Percentiles rank a stretch among this genome's conserved stretches.
These are phyloP conservation scores for Chaetomidium leptoderma DNA, from an alignment of 495 filamentous ascomycete species.

Conservation along the genomic window DNA sequence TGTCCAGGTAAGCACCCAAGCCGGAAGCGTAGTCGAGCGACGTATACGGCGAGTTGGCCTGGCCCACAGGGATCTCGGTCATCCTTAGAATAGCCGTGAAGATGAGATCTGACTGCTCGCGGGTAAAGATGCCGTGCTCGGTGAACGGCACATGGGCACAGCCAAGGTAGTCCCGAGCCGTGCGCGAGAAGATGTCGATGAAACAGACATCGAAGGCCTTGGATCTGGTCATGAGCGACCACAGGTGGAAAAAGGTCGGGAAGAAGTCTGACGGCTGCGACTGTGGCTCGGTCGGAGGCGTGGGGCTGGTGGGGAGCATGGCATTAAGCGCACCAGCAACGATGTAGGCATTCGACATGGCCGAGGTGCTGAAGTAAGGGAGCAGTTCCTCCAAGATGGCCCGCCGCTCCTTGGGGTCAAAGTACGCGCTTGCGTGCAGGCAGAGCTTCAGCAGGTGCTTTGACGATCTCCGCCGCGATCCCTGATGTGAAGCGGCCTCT, in stretches of 20 bases:
- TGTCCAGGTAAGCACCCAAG: slow-evolving; percentile 76
- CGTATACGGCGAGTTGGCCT: slow-evolving; percentile 89
- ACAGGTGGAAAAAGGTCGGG: slow-evolving; percentile 91
- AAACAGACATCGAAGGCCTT: slow-evolving; percentile 82
- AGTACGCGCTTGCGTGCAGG: slow-evolving; percentile 84
- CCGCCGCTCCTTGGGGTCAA: slow-evolving; percentile 80
- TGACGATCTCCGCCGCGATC: slow-evolving; percentile 39
- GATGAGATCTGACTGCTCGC: slow-evolving; percentile 85
- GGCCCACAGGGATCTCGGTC: slow-evolving; percentile 94
- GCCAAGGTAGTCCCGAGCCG: slow-evolving; percentile 75
- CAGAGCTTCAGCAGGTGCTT: slow-evolving; percentile 75
- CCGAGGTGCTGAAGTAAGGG: slow-evolving; percentile 93
- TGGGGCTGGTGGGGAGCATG: slow-evolving; percentile 78
- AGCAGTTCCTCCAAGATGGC: slow-evolving; percentile 91
- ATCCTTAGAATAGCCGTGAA: slow-evolving; percentile 88
- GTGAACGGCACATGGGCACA: slow-evolving; percentile 74
- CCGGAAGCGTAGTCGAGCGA: slow-evolving; percentile 79
- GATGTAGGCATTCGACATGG: slow-evolving; percentile 81
- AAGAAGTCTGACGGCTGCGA: slow-evolving; percentile 77
- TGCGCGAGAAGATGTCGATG: slow-evolving; percentile 80
- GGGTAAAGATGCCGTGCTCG: slow-evolving; percentile 84
- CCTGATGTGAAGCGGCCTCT: slow-evolving; percentile 58
- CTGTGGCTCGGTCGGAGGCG: slow-evolving; percentile 63
- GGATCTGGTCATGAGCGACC: slow-evolving; percentile 88
- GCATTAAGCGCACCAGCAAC: slow-evolving; percentile 81